Evolutionary conservation across 176 grass and related monocot genomes (phyloP).

Genomic region (Poa pratensis): DNA sequence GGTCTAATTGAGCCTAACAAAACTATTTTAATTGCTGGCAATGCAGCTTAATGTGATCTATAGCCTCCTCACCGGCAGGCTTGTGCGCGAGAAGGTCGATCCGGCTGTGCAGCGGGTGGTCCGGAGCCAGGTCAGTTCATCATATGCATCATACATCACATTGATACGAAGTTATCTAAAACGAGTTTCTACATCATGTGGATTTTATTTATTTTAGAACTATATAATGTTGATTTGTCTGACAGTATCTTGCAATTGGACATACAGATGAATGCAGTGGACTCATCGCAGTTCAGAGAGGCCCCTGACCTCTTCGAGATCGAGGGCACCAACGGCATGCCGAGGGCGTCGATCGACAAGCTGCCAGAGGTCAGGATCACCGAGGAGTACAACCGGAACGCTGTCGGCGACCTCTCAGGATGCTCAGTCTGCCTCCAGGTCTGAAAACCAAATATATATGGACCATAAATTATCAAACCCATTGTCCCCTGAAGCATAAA

Average conservation of each 20-base stretch:
- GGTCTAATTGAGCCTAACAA: neutral
- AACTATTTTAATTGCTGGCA: neutral
- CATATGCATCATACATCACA: neutral
- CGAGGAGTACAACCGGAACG: constrained; percentile 51
- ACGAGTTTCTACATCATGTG: neutral
- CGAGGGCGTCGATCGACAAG: constrained; percentile 61
- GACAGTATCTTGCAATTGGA: neutral
- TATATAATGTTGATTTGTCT: neutral
- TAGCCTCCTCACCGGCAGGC: constrained; percentile 79
- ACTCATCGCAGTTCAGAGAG: constrained; percentile 58
- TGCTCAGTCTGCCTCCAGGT: constrained; percentile 94
- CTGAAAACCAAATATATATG: neutral
- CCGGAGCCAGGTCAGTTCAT: constrained; percentile 63
- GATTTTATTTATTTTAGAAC: too few relatives aligned
- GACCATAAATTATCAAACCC: too few relatives aligned
- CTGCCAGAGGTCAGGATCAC: constrained; percentile 72
- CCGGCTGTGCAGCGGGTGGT: constrained; percentile 87
- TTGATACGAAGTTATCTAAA: neutral
- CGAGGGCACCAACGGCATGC: constrained; percentile 62
- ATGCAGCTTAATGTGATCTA: constrained; percentile 84
- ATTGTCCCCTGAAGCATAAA: too few relatives aligned
- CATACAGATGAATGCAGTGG: constrained; percentile 60
- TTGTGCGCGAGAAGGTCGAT: constrained; percentile 89
- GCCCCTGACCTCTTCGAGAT: constrained; percentile 65
- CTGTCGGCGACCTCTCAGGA: constrained; percentile 56